phyloP scores from a whole-genome alignment of 768 basidiomycete species.

The Grammothele lineata region DNA sequence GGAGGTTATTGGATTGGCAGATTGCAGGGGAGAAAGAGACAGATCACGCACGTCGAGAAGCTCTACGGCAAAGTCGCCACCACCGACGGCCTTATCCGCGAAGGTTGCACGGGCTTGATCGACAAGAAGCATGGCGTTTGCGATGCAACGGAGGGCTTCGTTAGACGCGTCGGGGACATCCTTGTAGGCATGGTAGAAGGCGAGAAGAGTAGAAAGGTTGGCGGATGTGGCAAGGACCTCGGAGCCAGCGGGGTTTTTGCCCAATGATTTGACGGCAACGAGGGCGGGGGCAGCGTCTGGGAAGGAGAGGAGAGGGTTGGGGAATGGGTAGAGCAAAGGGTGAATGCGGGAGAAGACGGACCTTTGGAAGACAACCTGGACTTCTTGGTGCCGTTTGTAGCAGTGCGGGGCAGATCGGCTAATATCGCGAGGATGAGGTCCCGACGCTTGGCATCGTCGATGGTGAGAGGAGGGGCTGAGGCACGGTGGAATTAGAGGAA shows the following conservation, averaged over 20 bases:
- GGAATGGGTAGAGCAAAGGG: conserved; percentile 5
- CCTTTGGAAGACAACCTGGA: conserved; percentile 53
- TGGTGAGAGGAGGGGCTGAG: conserved; percentile 43
- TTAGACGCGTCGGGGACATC: conserved; percentile 55
- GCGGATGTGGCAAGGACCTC: conserved; percentile 47
- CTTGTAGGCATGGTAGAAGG: conserved; percentile 48
- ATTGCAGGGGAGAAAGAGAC: background rate
- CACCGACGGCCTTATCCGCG: conserved; percentile 54
- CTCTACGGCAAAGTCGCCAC: conserved; percentile 51
- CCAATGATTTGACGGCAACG: conserved; percentile 69
- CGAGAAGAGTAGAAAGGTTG: conserved; percentile 56
- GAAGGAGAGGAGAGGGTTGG: background rate
- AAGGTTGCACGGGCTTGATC: conserved; percentile 58
- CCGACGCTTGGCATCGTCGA: conserved; percentile 45
- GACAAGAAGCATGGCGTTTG: conserved; percentile 73
- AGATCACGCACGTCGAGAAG: conserved; percentile 54
- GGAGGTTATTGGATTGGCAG: background rate
- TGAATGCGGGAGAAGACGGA: too few species aligned
- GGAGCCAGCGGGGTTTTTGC: conserved; percentile 67
- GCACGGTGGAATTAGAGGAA: conserved; percentile 1
- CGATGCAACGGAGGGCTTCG: conserved; percentile 72
- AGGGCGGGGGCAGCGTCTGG: conserved; percentile 70
- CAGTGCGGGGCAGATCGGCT: conserved; percentile 21
- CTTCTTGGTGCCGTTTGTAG: conserved; percentile 34
- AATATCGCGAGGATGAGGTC: conserved; percentile 44